Evolutionary conservation across 129 eudicot genomes (phyloP), one percentile per base, ranked within the genome.

Genomic region (Flaveria bidentis): DNA sequence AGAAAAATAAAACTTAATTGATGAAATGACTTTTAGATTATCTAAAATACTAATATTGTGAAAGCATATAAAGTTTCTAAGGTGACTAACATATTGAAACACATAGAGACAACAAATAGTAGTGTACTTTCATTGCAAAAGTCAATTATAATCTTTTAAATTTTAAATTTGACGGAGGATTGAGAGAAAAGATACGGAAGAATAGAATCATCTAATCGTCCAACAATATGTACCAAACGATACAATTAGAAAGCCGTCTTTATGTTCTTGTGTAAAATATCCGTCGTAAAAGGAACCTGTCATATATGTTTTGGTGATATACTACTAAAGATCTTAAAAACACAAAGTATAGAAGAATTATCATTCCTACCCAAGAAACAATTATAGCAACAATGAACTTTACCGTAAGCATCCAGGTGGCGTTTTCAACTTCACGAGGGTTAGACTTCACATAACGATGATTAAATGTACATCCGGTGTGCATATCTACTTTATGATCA

Each of bases 321-420:
- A 55, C 26, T 55, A 18, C 11, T 18, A 55, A 55, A 17, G 39
- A 17, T 61, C 23, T 26, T 28, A 41, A 16, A 60, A 63, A 12
- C 14, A 28, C 50, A 64, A 50, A 50, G 60, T 9, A 61, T 61
- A 28, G 47, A 39, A 30, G 17, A 61, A 72, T n/a, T 47, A 75
- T 61, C n/a, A 17, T 42, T 39, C 23, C 68, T 17, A 53, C 11
- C 14, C 28, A 15, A 57, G 1, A 68, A 2, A 57, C 42, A 8
- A 5, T 49, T 26, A 16, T 39, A 70, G 12, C 20, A 62, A 25
- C 0, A 58, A 44, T 8, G 39, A 23, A 60, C 84, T 92, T 84
- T 60, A 93, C 98, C 7, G 98, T 93, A 44, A 93, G 86, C 98
- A 93, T 93, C 98, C 98, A 93, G 15, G 98, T 93, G 14, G 98